Evolutionary conservation across 768 basidiomycete genomes (phyloP).

Genomic region (Mycena epipterygia): DNA sequence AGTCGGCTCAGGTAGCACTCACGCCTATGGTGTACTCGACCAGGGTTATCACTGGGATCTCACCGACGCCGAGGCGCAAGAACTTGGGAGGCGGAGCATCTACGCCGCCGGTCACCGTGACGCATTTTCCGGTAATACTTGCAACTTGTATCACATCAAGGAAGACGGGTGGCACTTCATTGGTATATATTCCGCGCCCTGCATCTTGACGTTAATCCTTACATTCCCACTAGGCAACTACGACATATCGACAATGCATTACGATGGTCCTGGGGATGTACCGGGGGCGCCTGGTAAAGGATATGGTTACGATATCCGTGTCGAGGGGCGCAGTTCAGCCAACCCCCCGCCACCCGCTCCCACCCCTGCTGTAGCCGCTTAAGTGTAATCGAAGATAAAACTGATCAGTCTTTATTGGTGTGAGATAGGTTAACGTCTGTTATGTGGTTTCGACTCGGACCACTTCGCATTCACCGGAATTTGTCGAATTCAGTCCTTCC

Average conservation of each 20-base stretch:
- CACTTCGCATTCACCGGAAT: too few relatives aligned
- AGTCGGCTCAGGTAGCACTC: constrained; percentile 97
- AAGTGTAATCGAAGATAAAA: constrained; percentile 18
- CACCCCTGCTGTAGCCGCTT: constrained; percentile 50
- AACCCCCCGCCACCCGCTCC: constrained; percentile 52
- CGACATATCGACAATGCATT: constrained; percentile 91
- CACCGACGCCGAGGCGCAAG: constrained; percentile 92
- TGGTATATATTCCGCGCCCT: constrained; percentile 63
- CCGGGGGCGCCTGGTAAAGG: constrained; percentile 74
- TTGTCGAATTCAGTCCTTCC: too few relatives aligned
- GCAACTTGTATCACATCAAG: constrained; percentile 96
- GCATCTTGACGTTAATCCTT: not conserved
- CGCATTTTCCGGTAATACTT: constrained; percentile 95
- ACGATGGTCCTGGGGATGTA: constrained; percentile 84
- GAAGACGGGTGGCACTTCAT: constrained; percentile 97
- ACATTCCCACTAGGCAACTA: constrained; percentile 78
- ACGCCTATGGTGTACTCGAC: constrained; percentile 98
- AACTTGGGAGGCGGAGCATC: constrained; percentile 93
- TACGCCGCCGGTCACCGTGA: constrained; percentile 98
- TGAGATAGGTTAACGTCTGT: too few relatives aligned
- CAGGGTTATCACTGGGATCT: constrained; percentile 96
- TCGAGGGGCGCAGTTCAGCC: constrained; percentile 67
- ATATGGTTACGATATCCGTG: constrained; percentile 86
- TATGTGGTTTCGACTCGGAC: too few relatives aligned
- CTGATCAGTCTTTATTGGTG: not conserved